Evolutionary conservation across 2,329 filamentous ascomycete genomes (phyloP).

Genomic region (Hypoxylon sp.): DNA sequence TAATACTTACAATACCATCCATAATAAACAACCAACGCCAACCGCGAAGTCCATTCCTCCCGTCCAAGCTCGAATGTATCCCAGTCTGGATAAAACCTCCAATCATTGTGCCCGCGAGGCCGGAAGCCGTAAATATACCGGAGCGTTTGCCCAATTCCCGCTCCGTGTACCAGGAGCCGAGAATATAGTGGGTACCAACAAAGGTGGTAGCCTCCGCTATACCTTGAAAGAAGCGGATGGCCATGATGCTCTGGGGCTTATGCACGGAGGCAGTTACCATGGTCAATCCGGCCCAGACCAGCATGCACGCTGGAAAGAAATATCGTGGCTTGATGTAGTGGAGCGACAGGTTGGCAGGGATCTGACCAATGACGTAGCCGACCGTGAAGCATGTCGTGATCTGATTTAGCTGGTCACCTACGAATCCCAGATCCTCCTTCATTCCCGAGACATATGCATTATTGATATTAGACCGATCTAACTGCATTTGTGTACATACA

Average conservation of each 20-base stretch:
- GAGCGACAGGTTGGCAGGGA: slow-evolving; percentile 73
- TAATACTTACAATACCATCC: slow-evolving; percentile 46
- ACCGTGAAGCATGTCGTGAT: slow-evolving; percentile 68
- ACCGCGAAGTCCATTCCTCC: slow-evolving; percentile 64
- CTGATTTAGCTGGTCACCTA: slow-evolving; percentile 65
- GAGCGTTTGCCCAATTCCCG: slow-evolving; percentile 73
- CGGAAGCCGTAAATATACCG: slow-evolving; percentile 73
- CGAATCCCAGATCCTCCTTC: slow-evolving; percentile 66
- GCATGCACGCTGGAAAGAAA: slow-evolving; percentile 75
- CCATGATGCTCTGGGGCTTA: slow-evolving; percentile 70
- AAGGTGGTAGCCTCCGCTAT: slow-evolving; percentile 71
- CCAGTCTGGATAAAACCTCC: slow-evolving; percentile 74
- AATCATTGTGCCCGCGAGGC: slow-evolving; percentile 73
- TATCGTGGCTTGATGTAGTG: slow-evolving; percentile 74
- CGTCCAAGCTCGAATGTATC: slow-evolving; percentile 62
- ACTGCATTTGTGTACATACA: slow-evolving; percentile 50
- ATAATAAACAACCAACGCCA: slow-evolving; percentile 69
- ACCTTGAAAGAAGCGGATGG: slow-evolving; percentile 70
- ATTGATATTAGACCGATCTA: slow-evolving; percentile 67
- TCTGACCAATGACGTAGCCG: slow-evolving; percentile 68
- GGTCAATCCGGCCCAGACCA: slow-evolving; percentile 75
- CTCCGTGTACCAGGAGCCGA: slow-evolving; percentile 73
- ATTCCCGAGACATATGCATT: slow-evolving; percentile 71
- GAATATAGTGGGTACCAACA: slow-evolving; percentile 71
- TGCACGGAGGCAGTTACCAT: slow-evolving; percentile 71